Conservation (phyloP, 2,329 filamentous ascomycete species). For the Coniella lustricola region DNA sequence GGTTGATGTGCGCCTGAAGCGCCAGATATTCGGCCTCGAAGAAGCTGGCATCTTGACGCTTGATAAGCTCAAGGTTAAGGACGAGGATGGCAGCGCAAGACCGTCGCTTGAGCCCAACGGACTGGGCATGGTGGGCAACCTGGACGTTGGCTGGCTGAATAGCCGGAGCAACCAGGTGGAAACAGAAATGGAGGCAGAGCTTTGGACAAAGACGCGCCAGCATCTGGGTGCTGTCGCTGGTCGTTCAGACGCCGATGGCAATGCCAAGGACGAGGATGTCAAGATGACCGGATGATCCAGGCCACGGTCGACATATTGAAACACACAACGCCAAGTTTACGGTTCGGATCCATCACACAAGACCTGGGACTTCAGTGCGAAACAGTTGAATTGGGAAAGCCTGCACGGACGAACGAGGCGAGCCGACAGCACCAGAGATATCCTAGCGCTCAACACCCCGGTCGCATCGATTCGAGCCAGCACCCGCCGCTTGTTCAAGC, state of each 20-base stretch:
- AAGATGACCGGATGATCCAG: conserved; percentile 25
- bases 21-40: conserved; percentile 72
- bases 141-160: conserved; percentile 88
- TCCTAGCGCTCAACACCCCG: neutral
- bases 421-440: conserved; percentile 9
- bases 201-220: conserved; percentile 58
- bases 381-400: neutral
- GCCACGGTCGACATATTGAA: no score
- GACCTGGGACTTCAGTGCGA: conserved; percentile 6
- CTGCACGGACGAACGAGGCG: neutral
- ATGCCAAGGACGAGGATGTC: conserved; percentile 17
- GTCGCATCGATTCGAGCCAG: no score
- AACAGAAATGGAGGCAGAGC: conserved; percentile 74
- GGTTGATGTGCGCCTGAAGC: conserved; percentile 66
- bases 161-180: conserved; percentile 76
- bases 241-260: neutral
- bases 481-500: no score
- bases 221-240: conserved; percentile 40
- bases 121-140: conserved; percentile 46
- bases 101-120: conserved; percentile 44
- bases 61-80: conserved; percentile 19
- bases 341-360: neutral
- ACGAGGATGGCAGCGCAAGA: conserved; percentile 19
- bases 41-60: conserved; percentile 68
- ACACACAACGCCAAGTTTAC: no score